Conservation (phyloP, 1,139 yeast genomes). For the Blastobotrys petasosporus region DNA sequence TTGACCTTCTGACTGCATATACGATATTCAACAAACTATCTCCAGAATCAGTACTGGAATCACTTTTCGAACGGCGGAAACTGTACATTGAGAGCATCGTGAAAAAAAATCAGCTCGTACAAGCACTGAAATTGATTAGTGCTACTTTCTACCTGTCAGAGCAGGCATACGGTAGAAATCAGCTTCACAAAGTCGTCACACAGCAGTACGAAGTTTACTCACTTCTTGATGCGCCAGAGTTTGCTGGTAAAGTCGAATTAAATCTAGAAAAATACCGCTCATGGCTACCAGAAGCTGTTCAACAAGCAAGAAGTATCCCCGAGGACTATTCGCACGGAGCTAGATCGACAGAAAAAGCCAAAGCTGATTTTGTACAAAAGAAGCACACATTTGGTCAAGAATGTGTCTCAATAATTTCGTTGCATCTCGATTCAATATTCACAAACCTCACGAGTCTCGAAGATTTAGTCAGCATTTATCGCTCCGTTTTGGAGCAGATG, state of each 20-base stretch:
- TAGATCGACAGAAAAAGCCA: constrained; percentile 13
- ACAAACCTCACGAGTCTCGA: constrained; percentile 13
- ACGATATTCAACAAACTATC: not conserved
- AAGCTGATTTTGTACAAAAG: constrained; percentile 8
- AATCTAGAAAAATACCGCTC: constrained; percentile 65
- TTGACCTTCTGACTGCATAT: constrained; percentile 7
- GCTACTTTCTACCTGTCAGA: constrained; percentile 20
- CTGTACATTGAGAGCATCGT: constrained; percentile 10
- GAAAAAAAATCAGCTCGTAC: constrained; percentile 1
- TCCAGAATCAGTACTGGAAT: constrained; percentile 3
- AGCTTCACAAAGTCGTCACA: constrained; percentile 17
- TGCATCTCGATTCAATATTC: constrained; percentile 16
- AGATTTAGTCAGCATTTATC: constrained; percentile 20
- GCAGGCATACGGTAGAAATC: constrained; percentile 21
- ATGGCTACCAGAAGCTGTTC: constrained; percentile 81
- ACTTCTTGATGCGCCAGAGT: constrained; percentile 24
- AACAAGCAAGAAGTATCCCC: constrained; percentile 47
- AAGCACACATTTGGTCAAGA: constrained; percentile 15
- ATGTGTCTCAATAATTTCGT: constrained; percentile 12
- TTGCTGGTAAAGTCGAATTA: constrained; percentile 18
- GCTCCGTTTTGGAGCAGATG: constrained; percentile 17
- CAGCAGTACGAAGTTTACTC: constrained; percentile 22
- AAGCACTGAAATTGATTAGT: constrained; percentile 18
- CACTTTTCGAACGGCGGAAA: constrained; percentile 3
- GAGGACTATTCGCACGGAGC: constrained; percentile 11